Base-by-base conservation (phyloP, 2,329 filamentous ascomycete genomes). In the Aspergillus jensenii region DNA sequence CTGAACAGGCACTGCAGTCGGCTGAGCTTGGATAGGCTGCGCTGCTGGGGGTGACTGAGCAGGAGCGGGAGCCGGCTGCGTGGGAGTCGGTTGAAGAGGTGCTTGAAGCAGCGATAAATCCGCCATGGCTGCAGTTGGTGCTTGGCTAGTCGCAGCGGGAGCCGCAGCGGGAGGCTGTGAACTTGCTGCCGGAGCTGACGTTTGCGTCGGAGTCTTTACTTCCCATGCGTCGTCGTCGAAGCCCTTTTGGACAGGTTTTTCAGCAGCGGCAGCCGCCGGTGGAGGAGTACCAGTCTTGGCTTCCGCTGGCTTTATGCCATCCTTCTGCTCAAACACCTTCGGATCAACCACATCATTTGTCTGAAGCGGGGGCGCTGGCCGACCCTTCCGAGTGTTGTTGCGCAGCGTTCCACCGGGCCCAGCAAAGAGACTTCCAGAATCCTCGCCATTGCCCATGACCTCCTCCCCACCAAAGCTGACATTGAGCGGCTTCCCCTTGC, bases 141-240 rank as follows among this genome's bases (percentile, higher is more conserved):
- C 59, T 27, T 68, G 66, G 52, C 62, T 60, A 23, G 78, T 68
- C 12, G 55, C 11, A 11, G 76, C 68, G 7, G 75, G 71, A 2
- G 74, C 56, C 67, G 69, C 43, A 69, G 75, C 56, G 15, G 59
- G 55, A 8, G 67, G 55, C 9, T 66, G 58, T 23, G 67, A 61
- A 21, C 60, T 62, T 23, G 68, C 44, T 17, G 80, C 67, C 14
- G 77, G 66, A 43, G 71, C 57, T 33, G 68, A 54, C 51, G 75
- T 65, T 55, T 87, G 84, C 70, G 87, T 89, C 14, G 89, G 84
- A 17, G 91, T 90, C 78, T 97, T 97, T 50, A 96, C 89, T 68
- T 96, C 91, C 95, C 95, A 99, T 8, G 95, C 95, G 78, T 98
- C 91, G 69, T 98, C 95, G 52, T 99, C 95, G 69, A 98, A 98